Evolutionary conservation across 345 rosid species (phyloP).

Genomic region (Citrus australasica): DNA sequence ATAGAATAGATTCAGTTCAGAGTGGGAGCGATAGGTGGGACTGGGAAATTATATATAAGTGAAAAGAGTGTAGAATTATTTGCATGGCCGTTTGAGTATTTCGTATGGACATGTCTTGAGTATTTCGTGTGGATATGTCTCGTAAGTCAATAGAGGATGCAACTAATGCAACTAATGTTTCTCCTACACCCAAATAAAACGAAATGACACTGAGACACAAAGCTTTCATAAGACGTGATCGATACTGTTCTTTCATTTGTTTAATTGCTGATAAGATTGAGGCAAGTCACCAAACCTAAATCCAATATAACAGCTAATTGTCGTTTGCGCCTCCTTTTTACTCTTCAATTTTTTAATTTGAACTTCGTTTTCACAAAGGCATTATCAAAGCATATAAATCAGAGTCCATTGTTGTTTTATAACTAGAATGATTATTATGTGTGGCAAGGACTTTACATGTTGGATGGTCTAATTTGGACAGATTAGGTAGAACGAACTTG

Average conservation of each 20-base stretch:
- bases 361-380: neutral
- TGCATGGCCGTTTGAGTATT: constrained; percentile 25
- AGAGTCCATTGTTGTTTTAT: neutral
- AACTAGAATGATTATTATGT: neutral
- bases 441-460: constrained; percentile 4
- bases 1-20: neutral
- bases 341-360: neutral
- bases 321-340: neutral
- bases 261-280: constrained; percentile 1
- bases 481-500: constrained; percentile 16
- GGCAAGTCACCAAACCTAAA: constrained; percentile 28
- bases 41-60: constrained; percentile 32
- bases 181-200: constrained; percentile 25
- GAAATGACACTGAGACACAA: neutral
- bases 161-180: constrained; percentile 36
- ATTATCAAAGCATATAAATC: neutral
- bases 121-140: constrained; percentile 9
- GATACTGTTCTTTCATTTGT: neutral
- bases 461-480: constrained; percentile 24
- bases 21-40: constrained; percentile 33
- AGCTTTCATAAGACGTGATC: neutral
- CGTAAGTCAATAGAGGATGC: constrained; percentile 58
- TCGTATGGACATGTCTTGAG: constrained; percentile 16
- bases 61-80: neutral
- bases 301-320: constrained; percentile 13